These are phyloP conservation scores for Oemleria cerasiformis DNA, from an alignment of 306 rosid species.

Conservation along the genomic window DNA sequence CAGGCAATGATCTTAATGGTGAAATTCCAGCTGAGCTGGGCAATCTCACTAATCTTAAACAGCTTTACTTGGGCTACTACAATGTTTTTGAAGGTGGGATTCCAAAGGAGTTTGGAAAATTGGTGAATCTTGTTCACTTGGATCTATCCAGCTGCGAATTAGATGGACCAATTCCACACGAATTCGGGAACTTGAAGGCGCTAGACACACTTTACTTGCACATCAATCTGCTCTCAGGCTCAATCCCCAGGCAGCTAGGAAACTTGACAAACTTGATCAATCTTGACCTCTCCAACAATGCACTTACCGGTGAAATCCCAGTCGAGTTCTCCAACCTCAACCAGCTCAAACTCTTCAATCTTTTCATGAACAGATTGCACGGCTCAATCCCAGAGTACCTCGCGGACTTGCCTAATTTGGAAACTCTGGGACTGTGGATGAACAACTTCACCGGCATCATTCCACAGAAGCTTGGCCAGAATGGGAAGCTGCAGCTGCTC, in stretches of 20 bases:
- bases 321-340: constrained; percentile 55
- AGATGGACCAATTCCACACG: constrained; percentile 69
- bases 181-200: constrained; percentile 60
- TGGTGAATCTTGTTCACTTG: constrained; percentile 60
- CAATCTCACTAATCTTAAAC: constrained; percentile 59
- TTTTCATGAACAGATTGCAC: constrained; percentile 75
- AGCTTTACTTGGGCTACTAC: constrained; percentile 67
- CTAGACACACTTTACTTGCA: constrained; percentile 70
- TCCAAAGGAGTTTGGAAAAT: constrained; percentile 61
- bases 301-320: constrained; percentile 79
- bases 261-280: constrained; percentile 53
- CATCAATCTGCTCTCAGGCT: constrained; percentile 61
- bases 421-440: constrained; percentile 65
- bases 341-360: constrained; percentile 66
- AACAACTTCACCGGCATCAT: constrained; percentile 87
- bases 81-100: constrained; percentile 80
- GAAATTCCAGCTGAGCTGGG: constrained; percentile 72
- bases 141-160: constrained; percentile 65
- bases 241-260: constrained; percentile 67
- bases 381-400: constrained; percentile 80
- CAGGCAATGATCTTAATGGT: constrained; percentile 70
- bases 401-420: constrained; percentile 59
- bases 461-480: constrained; percentile 67
- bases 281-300: constrained; percentile 79
- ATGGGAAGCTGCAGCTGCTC: constrained; percentile 61